phyloP scores from a whole-genome alignment of 805 yeast species.

The Metschnikowia bowlesiae region DNA sequence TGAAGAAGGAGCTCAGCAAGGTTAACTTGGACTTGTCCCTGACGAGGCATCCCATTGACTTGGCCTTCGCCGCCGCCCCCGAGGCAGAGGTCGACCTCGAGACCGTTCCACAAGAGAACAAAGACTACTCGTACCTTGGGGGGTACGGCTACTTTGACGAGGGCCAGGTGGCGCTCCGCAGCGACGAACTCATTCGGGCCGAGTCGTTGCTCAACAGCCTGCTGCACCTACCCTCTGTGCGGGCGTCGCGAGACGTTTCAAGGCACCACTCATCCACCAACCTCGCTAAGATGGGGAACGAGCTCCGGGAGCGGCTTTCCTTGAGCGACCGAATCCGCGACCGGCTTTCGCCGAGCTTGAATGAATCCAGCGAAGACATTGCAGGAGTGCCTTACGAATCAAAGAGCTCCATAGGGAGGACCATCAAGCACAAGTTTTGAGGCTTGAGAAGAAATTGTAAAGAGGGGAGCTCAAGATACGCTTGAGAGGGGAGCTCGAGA shows the following conservation, averaged over 20 bases:
- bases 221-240: conserved; percentile 20
- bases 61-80: conserved; percentile 9
- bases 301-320: conserved; percentile 28
- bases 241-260: conserved; percentile 21
- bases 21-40: conserved; percentile 18
- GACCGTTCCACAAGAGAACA: conserved; percentile 17
- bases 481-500: too few relatives aligned
- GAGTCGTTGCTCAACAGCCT: conserved; percentile 27
- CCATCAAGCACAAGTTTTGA: background rate
- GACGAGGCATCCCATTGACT: conserved; percentile 22
- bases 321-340: conserved; percentile 38
- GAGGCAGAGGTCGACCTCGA: background rate
- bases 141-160: conserved; percentile 87
- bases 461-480: too few relatives aligned
- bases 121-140: conserved; percentile 48
- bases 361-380: background rate
- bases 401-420: background rate
- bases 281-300: conserved; percentile 14
- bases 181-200: conserved; percentile 29
- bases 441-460: too few relatives aligned
- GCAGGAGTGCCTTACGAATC: background rate
- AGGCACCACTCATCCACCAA: conserved; percentile 30
- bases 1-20: conserved; percentile 32
- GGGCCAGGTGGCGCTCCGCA: conserved; percentile 58
- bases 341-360: conserved; percentile 19